These are phyloP conservation scores for Urochloa ruziziensis DNA, from an alignment of 176 grass and related monocot genomes.

Conservation along the genomic window DNA sequence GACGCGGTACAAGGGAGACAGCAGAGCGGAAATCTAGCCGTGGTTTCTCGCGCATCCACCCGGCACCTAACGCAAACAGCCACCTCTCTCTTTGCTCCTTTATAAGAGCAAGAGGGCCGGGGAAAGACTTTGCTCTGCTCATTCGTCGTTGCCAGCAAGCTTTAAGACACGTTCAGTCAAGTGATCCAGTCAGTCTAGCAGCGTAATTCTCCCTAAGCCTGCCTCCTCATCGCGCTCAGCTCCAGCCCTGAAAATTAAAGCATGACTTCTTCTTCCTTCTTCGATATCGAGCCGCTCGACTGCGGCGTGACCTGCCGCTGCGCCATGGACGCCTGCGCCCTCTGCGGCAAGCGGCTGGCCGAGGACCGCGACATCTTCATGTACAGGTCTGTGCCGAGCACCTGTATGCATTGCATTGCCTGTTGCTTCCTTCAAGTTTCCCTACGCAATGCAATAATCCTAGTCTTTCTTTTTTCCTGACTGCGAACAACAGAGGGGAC, in stretches of 20 bases:
- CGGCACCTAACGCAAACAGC: background rate
- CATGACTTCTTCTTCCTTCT: constrained; percentile 30
- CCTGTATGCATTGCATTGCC: background rate
- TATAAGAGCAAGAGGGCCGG: constrained; percentile 27
- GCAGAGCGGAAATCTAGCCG: constrained; percentile 21
- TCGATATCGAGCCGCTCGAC: constrained; percentile 29
- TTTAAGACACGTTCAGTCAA: background rate
- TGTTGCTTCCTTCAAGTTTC: background rate
- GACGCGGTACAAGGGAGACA: background rate
- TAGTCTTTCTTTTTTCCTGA: background rate
- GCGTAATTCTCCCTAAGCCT: background rate
- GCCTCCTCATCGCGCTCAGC: background rate
- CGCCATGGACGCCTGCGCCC: constrained; percentile 47
- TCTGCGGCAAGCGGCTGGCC: constrained; percentile 47
- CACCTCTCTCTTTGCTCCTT: background rate
- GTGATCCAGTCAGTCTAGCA: background rate
- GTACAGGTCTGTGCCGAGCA: constrained; percentile 34
- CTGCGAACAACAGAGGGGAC: constrained; percentile 46
- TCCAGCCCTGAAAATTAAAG: background rate
- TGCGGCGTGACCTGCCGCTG: background rate
- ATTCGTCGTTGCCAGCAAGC: background rate
- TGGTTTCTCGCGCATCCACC: constrained; percentile 19
- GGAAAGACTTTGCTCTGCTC: background rate
- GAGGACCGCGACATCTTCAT: constrained; percentile 53
- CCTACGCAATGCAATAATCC: background rate